Evolutionary conservation across 148 eudicot species (phyloP).

Genomic region (Dysphania ambrosioides): DNA sequence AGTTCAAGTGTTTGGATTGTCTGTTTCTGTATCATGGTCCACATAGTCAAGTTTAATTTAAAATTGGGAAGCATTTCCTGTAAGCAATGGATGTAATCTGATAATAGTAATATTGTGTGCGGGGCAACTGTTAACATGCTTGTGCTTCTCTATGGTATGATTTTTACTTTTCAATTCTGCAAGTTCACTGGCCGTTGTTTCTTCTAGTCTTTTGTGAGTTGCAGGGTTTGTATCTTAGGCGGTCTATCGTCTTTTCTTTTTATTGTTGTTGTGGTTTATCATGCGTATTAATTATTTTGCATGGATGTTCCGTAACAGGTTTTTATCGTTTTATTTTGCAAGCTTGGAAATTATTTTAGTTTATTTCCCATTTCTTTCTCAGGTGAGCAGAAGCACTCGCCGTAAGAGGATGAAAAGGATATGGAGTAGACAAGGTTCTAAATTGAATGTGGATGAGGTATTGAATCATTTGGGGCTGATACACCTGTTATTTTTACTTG

Average conservation of each 20-base stretch:
- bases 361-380: background rate
- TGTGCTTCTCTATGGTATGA: slow-evolving; percentile 4
- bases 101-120: background rate
- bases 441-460: slow-evolving; percentile 47
- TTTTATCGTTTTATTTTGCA: background rate
- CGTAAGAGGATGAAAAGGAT: slow-evolving; percentile 52
- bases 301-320: background rate
- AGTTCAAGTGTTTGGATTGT: slow-evolving; percentile 9
- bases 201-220: background rate
- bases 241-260: background rate
- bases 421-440: slow-evolving; percentile 31
- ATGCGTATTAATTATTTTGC: background rate
- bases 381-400: slow-evolving; percentile 61
- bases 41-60: background rate
- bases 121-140: background rate
- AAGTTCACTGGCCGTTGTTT: background rate
- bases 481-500: background rate
- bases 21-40: background rate
- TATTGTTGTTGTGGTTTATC: slow-evolving; percentile 3
- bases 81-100: background rate
- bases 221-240: background rate
- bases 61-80: background rate
- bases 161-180: background rate
- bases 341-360: background rate
- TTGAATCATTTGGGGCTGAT: slow-evolving; percentile 6